These are phyloP conservation scores for Hymenotorrendiella dingleyae DNA, from an alignment of 2,329 filamentous ascomycete genomes.

Conservation along the genomic window DNA sequence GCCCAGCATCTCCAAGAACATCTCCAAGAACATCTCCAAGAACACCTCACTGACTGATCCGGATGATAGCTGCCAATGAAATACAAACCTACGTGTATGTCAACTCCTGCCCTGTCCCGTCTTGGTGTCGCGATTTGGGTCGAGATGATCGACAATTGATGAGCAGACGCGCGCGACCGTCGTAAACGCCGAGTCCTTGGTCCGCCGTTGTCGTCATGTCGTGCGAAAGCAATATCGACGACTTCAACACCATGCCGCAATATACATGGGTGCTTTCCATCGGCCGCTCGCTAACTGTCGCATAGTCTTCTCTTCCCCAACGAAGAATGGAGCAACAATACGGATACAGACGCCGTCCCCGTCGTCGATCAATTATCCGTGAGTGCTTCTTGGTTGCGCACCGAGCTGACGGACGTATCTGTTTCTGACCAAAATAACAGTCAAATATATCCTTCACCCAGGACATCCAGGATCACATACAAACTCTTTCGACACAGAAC, in stretches of 20 bases:
- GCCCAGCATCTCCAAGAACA: too few species aligned
- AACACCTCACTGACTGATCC: too few species aligned
- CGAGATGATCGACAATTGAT: too few species aligned
- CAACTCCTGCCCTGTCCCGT: too few species aligned
- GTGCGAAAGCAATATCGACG: too few species aligned
- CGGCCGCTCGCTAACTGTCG: slow-evolving; percentile 9
- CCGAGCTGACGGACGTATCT: too few species aligned
- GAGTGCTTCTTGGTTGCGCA: not conserved
- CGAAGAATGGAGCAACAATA: slow-evolving; percentile 22
- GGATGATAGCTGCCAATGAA: slow-evolving; percentile 25
- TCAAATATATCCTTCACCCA: slow-evolving; percentile 28
- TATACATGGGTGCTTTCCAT: not conserved
- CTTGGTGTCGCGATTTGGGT: too few species aligned
- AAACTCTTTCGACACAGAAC: slow-evolving; percentile 68
- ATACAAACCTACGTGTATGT: slow-evolving; percentile 27
- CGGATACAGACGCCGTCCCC: slow-evolving; percentile 11
- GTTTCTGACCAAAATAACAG: slow-evolving; percentile 11
- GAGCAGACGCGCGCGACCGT: too few species aligned
- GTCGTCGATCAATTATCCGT: slow-evolving; percentile 24
- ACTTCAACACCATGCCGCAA: not conserved
- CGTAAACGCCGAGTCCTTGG: too few species aligned
- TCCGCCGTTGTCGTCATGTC: too few species aligned
- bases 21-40: too few species aligned
- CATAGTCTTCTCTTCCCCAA: slow-evolving; percentile 28
- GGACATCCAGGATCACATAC: slow-evolving; percentile 53